Percentiles rank a stretch among this genome's conserved stretches.
Conservation (phyloP, 208 protist genomes). For the Wallacemonas sp. region DNA sequence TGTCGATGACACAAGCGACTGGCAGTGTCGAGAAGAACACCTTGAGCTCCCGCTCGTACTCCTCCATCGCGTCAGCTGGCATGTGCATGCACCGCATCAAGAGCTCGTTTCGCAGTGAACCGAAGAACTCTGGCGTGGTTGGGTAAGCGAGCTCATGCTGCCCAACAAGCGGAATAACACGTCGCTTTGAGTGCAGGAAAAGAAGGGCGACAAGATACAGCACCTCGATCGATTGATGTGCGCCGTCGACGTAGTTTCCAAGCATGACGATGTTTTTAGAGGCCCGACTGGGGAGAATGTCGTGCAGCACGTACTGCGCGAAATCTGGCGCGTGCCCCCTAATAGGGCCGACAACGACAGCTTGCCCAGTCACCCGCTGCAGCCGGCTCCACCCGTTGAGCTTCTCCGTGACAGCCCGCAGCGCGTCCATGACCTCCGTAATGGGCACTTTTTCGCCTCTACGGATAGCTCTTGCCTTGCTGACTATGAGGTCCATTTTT, state of each 20-base stretch:
- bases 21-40: slow-evolving; percentile 65
- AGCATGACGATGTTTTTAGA: slow-evolving; percentile 67
- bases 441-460: slow-evolving; percentile 39
- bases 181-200: slow-evolving; percentile 39
- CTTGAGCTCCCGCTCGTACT: slow-evolving; percentile 48
- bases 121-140: slow-evolving; percentile 64
- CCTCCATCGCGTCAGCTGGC: slow-evolving; percentile 26
- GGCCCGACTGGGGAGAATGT: slow-evolving; percentile 35
- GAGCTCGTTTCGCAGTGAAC: slow-evolving; percentile 71
- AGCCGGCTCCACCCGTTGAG: slow-evolving; percentile 25
- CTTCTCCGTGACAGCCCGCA: slow-evolving; percentile 20
- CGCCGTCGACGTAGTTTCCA: slow-evolving; percentile 86
- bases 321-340: slow-evolving; percentile 77
- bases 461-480: slow-evolving; percentile 31
- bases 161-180: slow-evolving; percentile 63
- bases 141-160: slow-evolving; percentile 84
- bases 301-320: slow-evolving; percentile 55
- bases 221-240: slow-evolving; percentile 71
- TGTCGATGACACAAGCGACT: slow-evolving; percentile 68
- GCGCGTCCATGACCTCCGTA: slow-evolving; percentile 24
- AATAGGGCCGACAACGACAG: slow-evolving; percentile 69
- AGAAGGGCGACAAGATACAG: slow-evolving; percentile 69
- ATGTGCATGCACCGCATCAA: slow-evolving; percentile 39
- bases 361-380: slow-evolving; percentile 44
- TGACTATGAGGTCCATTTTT: slow-evolving; percentile 34